These are phyloP conservation scores for Triticum timopheevii DNA, from an alignment of 176 grass and related monocot genomes.

Conservation along the genomic window DNA sequence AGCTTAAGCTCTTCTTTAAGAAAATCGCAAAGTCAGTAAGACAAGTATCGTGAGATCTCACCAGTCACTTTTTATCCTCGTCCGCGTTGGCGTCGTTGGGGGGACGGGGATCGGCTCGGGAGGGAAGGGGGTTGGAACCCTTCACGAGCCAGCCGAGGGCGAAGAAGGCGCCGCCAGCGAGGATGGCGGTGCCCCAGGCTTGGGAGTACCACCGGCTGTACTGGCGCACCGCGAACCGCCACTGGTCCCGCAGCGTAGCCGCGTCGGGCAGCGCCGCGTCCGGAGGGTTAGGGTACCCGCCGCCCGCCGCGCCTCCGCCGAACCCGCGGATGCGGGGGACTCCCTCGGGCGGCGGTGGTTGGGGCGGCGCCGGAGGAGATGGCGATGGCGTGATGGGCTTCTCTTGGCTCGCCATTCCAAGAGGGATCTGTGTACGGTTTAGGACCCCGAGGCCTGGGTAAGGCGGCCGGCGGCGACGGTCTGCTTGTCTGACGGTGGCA, in stretches of 20 bases:
- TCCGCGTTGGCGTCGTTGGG: background rate
- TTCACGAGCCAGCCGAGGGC: conserved; percentile 70
- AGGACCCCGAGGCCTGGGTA: background rate
- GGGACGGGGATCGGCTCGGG: conserved; percentile 23
- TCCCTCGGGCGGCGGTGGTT: background rate
- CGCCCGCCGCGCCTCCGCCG: background rate
- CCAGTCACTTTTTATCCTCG: conserved; percentile 27
- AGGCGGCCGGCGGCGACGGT: background rate
- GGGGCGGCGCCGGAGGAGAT: background rate
- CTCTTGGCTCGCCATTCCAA: conserved; percentile 36
- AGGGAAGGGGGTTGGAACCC: conserved; percentile 82
- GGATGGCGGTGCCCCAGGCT: conserved; percentile 91
- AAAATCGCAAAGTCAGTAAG: background rate
- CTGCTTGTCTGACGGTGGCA: background rate
- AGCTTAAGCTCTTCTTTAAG: background rate
- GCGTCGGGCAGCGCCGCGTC: conserved; percentile 64
- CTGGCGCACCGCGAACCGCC: conserved; percentile 78
- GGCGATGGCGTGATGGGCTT: conserved; percentile 34
- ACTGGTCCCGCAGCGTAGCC: conserved; percentile 80
- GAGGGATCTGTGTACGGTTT: background rate
- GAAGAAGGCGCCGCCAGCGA: conserved; percentile 73
- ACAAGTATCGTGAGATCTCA: background rate
- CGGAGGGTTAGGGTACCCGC: conserved; percentile 66
- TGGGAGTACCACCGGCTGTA: conserved; percentile 97
- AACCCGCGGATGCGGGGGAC: background rate